A percentile compares a stretch with the other conserved stretches of the same genome.
Conservation (phyloP, 768 basidiomycete genomes). For the Phylloporus sp. region DNA sequence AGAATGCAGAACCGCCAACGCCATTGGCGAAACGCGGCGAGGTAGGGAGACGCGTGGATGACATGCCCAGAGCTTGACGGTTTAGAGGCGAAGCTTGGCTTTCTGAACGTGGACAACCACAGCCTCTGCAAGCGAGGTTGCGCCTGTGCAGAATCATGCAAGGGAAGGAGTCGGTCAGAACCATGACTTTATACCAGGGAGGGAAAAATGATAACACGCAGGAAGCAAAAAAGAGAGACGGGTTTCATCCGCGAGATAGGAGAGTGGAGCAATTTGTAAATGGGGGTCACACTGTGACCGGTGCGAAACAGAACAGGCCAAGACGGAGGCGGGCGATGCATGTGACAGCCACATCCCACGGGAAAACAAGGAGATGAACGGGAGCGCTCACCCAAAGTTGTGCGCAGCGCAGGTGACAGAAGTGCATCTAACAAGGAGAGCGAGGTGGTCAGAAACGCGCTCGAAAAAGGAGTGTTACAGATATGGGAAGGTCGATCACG, state of each 20-base stretch:
- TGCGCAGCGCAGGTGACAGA: constrained; percentile 71
- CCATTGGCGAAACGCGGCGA: constrained; percentile 24
- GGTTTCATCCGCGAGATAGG: constrained; percentile 24
- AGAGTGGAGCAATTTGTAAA: constrained; percentile 23
- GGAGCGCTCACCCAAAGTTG: constrained; percentile 72
- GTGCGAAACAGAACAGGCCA: constrained; percentile 11
- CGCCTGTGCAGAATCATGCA: constrained; percentile 59
- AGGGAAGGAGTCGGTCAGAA: constrained; percentile 47
- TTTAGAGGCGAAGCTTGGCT: constrained; percentile 30
- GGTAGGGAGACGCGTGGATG: constrained; percentile 20
- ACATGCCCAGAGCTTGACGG: constrained; percentile 27
- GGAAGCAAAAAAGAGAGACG: constrained; percentile 7
- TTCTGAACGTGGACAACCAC: constrained; percentile 57
- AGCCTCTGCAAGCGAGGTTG: constrained; percentile 73
- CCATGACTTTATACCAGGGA: constrained; percentile 24
- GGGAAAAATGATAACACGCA: background rate
- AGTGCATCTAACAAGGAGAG: constrained; percentile 48
- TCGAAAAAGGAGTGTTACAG: constrained; percentile 4
- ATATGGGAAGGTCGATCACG: constrained; percentile 10
- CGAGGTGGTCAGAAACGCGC: constrained; percentile 6
- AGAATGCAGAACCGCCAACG: constrained; percentile 14
- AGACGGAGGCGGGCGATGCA: background rate
- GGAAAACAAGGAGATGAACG: constrained; percentile 7
- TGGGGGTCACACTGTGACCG: constrained; percentile 15
- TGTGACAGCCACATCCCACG: constrained; percentile 9